Evolutionary conservation across 129 eudicot genomes (phyloP), one percentile per base, ranked within the genome.

Genomic region (Tagetes erecta): DNA sequence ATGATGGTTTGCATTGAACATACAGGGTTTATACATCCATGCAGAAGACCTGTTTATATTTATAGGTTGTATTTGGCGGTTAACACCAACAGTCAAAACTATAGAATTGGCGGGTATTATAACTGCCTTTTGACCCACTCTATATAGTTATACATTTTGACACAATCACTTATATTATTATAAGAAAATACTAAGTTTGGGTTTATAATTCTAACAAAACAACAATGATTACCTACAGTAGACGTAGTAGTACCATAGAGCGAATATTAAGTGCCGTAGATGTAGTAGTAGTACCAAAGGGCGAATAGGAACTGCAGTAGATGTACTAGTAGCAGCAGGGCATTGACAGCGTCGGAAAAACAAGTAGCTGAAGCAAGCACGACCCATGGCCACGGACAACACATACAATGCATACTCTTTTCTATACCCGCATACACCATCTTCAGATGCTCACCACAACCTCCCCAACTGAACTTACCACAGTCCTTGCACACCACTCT

Each of bases 361-460:
- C 81, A 44, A 3, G 80, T 35, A 33, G 88, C 71, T 10, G 91
- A 58, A 42, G 84, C 76, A 58, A 79, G 67, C 9, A 46, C 83
- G 35, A 86, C 83, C 13, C 96, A 92, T 5, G 96, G 96, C 96
- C 96, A 89, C 30, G 90, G 69, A 52, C 87, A 84, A 67, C 96
- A 87, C 83, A 74, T 73, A 79, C 92, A 87, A 37, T 83, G 96
- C 77, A 78, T 84, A 7, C 90, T 90, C 63, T 87, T 44, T 0
- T 85, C 90, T 10, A 84, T 87, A 80, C 80, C 79, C 2, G 79
- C 89, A 31, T 75, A 83, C 27, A 87, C 76, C 46, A 79, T 44
- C 74, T 71, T 77, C 82, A 85, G 67, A 71, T 89, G 96, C 34
- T 83, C 49, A 10, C 90, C 96, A 46, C 96, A 89, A 40, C 92